Percentiles rank a stretch among this genome's conserved stretches.
These are phyloP conservation scores for Epichloe sylvatica DNA, from an alignment of 2,329 filamentous ascomycete species.

Conservation along the genomic window DNA sequence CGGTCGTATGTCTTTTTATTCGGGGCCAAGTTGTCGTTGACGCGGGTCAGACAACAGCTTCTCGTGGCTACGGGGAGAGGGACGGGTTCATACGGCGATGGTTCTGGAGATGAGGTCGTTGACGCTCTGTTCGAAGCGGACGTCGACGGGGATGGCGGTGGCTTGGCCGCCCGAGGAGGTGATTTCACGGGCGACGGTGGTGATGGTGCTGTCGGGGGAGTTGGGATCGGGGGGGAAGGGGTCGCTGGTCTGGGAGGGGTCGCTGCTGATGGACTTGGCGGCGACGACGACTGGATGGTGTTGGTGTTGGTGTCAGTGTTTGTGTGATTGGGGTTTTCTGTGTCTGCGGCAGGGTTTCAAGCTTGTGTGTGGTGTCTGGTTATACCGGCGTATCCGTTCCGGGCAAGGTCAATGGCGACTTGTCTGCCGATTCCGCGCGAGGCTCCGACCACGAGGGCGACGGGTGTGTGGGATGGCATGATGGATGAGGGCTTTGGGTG, in stretches of 20 bases:
- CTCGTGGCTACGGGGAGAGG: neutral
- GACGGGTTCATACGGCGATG: slow-evolving; percentile 19
- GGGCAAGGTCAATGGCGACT: slow-evolving; percentile 63
- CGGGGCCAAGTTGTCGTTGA: too few species aligned
- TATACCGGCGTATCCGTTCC: slow-evolving; percentile 54
- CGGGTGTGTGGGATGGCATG: slow-evolving; percentile 26
- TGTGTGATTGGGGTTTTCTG: neutral
- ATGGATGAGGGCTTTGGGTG: too few species aligned
- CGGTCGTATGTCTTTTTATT: slow-evolving; percentile 36
- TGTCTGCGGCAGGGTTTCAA: neutral
- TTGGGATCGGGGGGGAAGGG: slow-evolving; percentile 70
- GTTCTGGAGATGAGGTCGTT: slow-evolving; percentile 44
- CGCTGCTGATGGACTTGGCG: slow-evolving; percentile 60
- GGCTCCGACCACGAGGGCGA: slow-evolving; percentile 61
- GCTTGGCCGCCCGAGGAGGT: slow-evolving; percentile 47
- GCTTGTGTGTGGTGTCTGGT: neutral
- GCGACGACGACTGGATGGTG: slow-evolving; percentile 51
- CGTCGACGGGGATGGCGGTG: slow-evolving; percentile 55
- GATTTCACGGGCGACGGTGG: slow-evolving; percentile 66
- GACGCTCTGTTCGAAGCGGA: slow-evolving; percentile 48
- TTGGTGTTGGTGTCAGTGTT: neutral
- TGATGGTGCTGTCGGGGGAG: slow-evolving; percentile 61
- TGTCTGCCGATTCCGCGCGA: slow-evolving; percentile 72
- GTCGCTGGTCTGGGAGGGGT: slow-evolving; percentile 35
- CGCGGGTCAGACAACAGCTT: too few species aligned